Conservation (phyloP, 2,329 filamentous ascomycete genomes). For the Xylariomycetidae sp. region DNA sequence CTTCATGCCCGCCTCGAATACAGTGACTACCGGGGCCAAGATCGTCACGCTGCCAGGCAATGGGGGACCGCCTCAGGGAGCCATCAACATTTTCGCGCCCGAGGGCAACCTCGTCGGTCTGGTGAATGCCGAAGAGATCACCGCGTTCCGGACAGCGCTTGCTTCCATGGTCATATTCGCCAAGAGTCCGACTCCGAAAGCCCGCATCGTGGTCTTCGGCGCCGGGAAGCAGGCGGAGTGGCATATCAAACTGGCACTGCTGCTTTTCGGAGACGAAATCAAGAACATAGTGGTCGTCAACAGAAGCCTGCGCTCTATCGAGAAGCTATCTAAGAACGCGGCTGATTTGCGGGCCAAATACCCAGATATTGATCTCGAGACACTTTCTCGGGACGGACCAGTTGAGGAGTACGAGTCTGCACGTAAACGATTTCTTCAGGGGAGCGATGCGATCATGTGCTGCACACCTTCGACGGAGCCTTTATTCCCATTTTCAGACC, state of each 20-base stretch:
- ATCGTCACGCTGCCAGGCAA: conserved; percentile 3
- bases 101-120: conserved; percentile 40
- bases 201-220: conserved; percentile 58
- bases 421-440: conserved; percentile 50
- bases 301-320: too few relatives aligned
- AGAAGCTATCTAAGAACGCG: too few relatives aligned
- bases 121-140: conserved; percentile 64
- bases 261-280: conserved; percentile 35
- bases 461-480: conserved; percentile 55
- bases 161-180: conserved; percentile 58
- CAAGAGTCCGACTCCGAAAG: conserved; percentile 32
- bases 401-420: conserved; percentile 28
- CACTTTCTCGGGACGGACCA: too few relatives aligned
- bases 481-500: conserved; percentile 51
- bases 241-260: conserved; percentile 62
- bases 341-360: too few relatives aligned
- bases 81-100: conserved; percentile 7
- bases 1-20: conserved; percentile 6
- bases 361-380: too few relatives aligned
- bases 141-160: conserved; percentile 64
- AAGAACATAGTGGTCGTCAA: conserved; percentile 26
- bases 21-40: conserved; percentile 3
- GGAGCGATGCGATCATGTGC: conserved; percentile 59
- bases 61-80: conserved; percentile 28
- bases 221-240: conserved; percentile 68